Evolutionary conservation across 768 basidiomycete genomes (phyloP).

Genomic region (Russula virescens): DNA sequence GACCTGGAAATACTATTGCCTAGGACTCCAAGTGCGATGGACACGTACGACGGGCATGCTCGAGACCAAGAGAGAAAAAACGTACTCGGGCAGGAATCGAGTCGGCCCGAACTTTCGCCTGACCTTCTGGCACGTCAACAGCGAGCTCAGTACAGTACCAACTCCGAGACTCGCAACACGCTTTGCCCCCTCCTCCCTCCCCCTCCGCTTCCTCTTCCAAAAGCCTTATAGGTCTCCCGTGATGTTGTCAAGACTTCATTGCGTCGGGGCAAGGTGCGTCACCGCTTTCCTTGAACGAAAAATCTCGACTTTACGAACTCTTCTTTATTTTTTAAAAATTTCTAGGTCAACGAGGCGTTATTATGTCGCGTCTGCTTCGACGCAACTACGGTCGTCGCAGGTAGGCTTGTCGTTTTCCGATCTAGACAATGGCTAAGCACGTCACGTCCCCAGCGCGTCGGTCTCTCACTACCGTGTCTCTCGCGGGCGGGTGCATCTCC

Average conservation of each 20-base stretch:
- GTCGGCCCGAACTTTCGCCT: no score
- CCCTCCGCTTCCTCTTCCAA: background rate
- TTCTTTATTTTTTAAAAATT: background rate
- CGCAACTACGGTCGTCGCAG: background rate
- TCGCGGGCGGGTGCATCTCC: background rate
- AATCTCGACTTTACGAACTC: background rate
- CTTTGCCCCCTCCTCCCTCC: no score
- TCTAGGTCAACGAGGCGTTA: slow-evolving; percentile 11
- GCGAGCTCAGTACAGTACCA: no score
- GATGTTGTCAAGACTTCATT: slow-evolving; percentile 20
- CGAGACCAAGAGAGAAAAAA: background rate
- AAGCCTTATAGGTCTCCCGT: background rate
- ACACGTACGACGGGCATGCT: slow-evolving; percentile 50
- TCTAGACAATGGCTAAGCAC: background rate
- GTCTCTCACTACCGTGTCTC: background rate
- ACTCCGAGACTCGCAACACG: background rate
- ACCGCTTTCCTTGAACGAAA: background rate
- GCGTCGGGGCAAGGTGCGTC: slow-evolving; percentile 13
- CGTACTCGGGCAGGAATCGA: no score
- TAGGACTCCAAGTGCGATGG: slow-evolving; percentile 67
- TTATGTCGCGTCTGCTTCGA: background rate
- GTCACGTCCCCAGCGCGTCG: slow-evolving; percentile 3
- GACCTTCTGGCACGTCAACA: no score
- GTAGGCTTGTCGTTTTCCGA: background rate
- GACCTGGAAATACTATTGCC: no score